A percentile compares a stretch with the other conserved stretches of the same genome.
Conservation (phyloP, 2,329 filamentous ascomycete genomes). For the Paecilomyces variotii region DNA sequence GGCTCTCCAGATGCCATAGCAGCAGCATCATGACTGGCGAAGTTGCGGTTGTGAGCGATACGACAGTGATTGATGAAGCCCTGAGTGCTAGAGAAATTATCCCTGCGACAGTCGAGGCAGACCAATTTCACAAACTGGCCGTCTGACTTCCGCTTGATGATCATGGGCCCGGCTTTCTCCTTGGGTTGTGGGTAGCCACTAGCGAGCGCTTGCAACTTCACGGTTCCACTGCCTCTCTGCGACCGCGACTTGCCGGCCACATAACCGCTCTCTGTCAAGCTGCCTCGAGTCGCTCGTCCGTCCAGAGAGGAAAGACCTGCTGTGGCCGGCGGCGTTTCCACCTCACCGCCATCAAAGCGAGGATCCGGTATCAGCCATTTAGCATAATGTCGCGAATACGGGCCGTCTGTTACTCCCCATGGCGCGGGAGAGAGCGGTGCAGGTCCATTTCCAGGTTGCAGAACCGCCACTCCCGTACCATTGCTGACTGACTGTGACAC, state of each 20-base stretch:
- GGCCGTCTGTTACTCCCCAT: conserved; percentile 84
- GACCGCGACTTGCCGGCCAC: conserved; percentile 49
- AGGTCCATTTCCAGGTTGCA: conserved; percentile 52
- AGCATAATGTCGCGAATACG: conserved; percentile 88
- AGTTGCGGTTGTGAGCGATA: conserved; percentile 87
- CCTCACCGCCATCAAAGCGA: conserved; percentile 63
- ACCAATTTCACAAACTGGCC: conserved; percentile 82
- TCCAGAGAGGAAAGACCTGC: conserved; percentile 47
- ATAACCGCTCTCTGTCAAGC: conserved; percentile 48
- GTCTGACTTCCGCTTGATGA: conserved; percentile 75
- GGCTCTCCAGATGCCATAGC: conserved; percentile 79
- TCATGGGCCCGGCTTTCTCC: conserved; percentile 73
- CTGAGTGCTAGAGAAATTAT: conserved; percentile 92
- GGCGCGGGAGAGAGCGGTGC: conserved; percentile 73
- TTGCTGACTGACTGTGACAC: conserved; percentile 62
- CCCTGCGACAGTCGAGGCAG: conserved; percentile 78
- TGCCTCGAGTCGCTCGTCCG: conserved; percentile 72
- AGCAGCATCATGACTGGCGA: conserved; percentile 92
- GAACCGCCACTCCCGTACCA: conserved; percentile 65
- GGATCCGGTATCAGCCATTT: conserved; percentile 90
- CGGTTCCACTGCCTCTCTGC: conserved; percentile 51
- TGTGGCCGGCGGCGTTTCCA: conserved; percentile 15
- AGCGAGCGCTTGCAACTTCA: conserved; percentile 62
- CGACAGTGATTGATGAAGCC: conserved; percentile 99
- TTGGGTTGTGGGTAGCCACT: conserved; percentile 65